Percentiles rank a stretch among this genome's conserved stretches.
Evolutionary conservation across 331 rosid genomes (phyloP).

Genomic region (Ulmus americana): DNA sequence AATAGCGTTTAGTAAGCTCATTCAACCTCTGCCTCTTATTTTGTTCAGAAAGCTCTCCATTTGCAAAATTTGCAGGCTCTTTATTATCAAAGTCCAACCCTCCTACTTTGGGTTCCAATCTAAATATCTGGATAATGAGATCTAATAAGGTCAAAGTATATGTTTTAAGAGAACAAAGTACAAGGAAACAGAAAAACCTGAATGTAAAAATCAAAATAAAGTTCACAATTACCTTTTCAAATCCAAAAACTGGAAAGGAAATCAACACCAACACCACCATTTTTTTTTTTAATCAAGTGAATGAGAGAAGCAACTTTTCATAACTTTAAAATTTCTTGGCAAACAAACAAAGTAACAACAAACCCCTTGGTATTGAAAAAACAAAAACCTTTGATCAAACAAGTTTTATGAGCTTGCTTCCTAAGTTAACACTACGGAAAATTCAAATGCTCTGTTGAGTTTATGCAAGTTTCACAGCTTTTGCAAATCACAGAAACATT

Average conservation of each 20-base stretch:
- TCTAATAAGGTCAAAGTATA: conserved; percentile 1
- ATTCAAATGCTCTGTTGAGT: too few relatives aligned
- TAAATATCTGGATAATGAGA: conserved; percentile 51
- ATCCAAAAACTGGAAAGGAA: background rate
- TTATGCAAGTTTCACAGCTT: too few relatives aligned
- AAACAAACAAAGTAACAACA: background rate
- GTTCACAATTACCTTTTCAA: conserved; percentile 1
- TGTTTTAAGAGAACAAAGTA: conserved; percentile 6
- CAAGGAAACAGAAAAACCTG: conserved; percentile 6
- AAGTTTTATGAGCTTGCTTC: too few relatives aligned
- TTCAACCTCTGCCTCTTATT: conserved; percentile 24
- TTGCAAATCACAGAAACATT: too few relatives aligned
- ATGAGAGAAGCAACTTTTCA: background rate
- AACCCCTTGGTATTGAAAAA: too few relatives aligned
- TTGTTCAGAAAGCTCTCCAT: conserved; percentile 35
- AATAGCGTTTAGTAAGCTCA: conserved; percentile 37
- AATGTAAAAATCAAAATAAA: background rate
- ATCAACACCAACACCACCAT: background rate
- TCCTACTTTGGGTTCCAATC: conserved; percentile 70
- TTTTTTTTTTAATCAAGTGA: background rate
- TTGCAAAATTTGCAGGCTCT: conserved; percentile 31
- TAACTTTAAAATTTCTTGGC: background rate
- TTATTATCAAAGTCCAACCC: conserved; percentile 27
- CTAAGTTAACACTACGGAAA: too few relatives aligned
- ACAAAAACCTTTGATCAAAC: too few relatives aligned